These are phyloP conservation scores for Albugo laibachii DNA, from an alignment of 352 stramenopile genomes.

Conservation along the genomic window DNA sequence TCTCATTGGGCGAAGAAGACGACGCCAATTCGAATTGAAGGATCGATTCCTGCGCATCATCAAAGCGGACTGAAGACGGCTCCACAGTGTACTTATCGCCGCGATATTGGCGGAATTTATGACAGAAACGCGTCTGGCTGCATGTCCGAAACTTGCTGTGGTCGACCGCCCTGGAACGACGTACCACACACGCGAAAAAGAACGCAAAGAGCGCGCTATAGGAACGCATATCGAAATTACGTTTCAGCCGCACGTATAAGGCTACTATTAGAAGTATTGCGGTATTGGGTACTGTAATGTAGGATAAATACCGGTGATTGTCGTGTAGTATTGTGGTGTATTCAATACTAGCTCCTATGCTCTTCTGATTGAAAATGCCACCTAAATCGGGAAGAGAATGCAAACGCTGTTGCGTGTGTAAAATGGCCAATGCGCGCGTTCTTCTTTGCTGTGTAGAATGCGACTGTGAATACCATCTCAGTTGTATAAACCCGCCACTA, in stretches of 20 bases:
- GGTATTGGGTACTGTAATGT: too few species aligned
- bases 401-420: conserved; percentile 18
- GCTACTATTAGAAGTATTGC: too few species aligned
- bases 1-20: conserved; percentile 2
- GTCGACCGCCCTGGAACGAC: conserved; percentile 50
- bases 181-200: too few species aligned
- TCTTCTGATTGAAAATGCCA: too few species aligned
- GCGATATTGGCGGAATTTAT: conserved; percentile 25
- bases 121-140: conserved; percentile 94
- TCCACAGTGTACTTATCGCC: not conserved
- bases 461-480: conserved; percentile 22
- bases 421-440: conserved; percentile 17
- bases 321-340: too few species aligned
- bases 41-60: conserved; percentile 10
- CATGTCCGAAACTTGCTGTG: conserved; percentile 97
- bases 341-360: too few species aligned
- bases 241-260: too few species aligned
- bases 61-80: conserved; percentile 1
- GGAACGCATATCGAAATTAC: too few species aligned
- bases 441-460: conserved; percentile 23
- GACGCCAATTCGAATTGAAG: conserved; percentile 13
- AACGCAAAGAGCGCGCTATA: too few species aligned
- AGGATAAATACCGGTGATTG: too few species aligned
- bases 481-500: conserved; percentile 28
- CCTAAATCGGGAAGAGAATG: too few species aligned